phyloP scores from a whole-genome alignment of 352 stramenopile genomes.

The Globisporangium cystogenes region DNA sequence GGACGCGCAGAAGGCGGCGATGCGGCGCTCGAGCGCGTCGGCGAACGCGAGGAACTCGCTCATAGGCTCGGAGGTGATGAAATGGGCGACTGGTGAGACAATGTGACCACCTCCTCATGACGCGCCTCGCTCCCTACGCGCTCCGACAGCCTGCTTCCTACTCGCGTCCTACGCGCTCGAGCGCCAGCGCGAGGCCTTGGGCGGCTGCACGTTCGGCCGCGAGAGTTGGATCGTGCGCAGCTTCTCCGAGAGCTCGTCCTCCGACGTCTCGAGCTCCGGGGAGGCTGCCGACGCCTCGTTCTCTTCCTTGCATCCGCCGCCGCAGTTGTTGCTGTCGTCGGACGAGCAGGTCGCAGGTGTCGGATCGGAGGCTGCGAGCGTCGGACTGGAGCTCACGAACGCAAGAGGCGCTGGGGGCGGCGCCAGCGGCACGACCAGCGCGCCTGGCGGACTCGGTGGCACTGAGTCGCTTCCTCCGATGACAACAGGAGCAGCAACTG shows the following conservation, averaged over 20 bases:
- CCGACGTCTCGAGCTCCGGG: slow-evolving; percentile 22
- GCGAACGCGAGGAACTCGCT: slow-evolving; percentile 21
- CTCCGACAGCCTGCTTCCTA: not conserved
- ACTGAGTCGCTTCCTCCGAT: not conserved
- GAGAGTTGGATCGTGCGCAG: slow-evolving; percentile 63
- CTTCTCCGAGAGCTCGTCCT: slow-evolving; percentile 60
- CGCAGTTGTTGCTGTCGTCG: not conserved
- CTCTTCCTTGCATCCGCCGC: not conserved
- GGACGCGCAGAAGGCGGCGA: slow-evolving; percentile 27
- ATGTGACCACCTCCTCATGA: not conserved
- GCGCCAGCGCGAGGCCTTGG: slow-evolving; percentile 35
- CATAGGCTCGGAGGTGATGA: not conserved
- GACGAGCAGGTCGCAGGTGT: not conserved
- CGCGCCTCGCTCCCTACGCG: not conserved
- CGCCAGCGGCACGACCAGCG: slow-evolving; percentile 2
- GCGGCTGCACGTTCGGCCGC: slow-evolving; percentile 41
- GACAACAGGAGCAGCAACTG: not conserved
- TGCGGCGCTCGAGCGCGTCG: slow-evolving; percentile 15
- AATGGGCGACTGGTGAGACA: not conserved
- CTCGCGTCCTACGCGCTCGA: slow-evolving; percentile 7
- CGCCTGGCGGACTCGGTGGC: slow-evolving; percentile 4
- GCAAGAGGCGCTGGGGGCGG: not conserved
- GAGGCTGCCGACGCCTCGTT: not conserved
- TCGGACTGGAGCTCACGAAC: not conserved
- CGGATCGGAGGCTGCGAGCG: not conserved